Conservation (phyloP, 2,329 filamentous ascomycete species). For the Scopulariopsis brevicaulis region DNA sequence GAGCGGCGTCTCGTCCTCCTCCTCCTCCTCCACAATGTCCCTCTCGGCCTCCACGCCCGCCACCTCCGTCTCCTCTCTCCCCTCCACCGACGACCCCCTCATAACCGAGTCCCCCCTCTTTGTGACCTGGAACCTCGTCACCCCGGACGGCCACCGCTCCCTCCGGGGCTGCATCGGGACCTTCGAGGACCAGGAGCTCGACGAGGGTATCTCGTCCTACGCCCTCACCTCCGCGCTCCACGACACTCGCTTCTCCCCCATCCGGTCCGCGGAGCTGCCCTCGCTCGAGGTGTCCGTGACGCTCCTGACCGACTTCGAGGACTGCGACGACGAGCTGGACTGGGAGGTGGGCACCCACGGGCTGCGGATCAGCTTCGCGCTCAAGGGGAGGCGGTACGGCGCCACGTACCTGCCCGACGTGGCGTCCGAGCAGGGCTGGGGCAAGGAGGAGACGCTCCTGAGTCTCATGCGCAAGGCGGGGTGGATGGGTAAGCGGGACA, state of each 20-base stretch:
- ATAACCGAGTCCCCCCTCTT: constrained; percentile 39
- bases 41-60: constrained; percentile 24
- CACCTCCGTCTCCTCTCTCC: constrained; percentile 78
- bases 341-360: constrained; percentile 85
- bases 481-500: constrained; percentile 70
- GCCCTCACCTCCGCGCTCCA: constrained; percentile 66
- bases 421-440: constrained; percentile 87
- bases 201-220: constrained; percentile 65
- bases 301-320: constrained; percentile 76
- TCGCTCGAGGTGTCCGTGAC: constrained; percentile 59
- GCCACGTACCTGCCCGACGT: constrained; percentile 91
- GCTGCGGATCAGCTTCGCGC: constrained; percentile 73
- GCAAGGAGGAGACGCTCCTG: constrained; percentile 78
- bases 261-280: constrained; percentile 45
- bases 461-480: constrained; percentile 92
- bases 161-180: constrained; percentile 95
- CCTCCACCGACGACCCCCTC: constrained; percentile 31
- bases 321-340: constrained; percentile 60
- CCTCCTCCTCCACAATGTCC: constrained; percentile 19
- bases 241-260: constrained; percentile 50
- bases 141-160: constrained; percentile 34
- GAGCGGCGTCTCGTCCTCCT: constrained; percentile 7
- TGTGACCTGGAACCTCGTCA: constrained; percentile 9
- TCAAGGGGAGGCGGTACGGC: constrained; percentile 62
- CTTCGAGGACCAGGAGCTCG: constrained; percentile 68